Percentiles rank a stretch among this genome's conserved stretches.
Evolutionary conservation across 768 basidiomycete genomes (phyloP).

Genomic region (Trametes cubensis): DNA sequence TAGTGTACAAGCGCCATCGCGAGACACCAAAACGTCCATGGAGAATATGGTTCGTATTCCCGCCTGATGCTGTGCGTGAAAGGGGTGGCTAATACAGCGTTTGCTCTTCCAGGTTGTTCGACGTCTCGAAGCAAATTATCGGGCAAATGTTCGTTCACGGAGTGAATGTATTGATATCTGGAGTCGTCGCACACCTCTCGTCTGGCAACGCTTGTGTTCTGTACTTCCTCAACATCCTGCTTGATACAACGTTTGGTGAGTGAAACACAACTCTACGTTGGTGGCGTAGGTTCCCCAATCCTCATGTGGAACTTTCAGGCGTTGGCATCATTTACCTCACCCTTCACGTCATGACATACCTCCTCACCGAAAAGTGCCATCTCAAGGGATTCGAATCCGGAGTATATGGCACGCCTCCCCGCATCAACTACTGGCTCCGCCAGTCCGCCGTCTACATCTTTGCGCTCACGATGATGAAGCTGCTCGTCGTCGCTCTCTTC

Average conservation of each 20-base stretch:
- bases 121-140: slow-evolving; percentile 89
- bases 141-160: slow-evolving; percentile 84
- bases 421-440: slow-evolving; percentile 67
- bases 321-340: slow-evolving; percentile 80
- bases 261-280: neutral
- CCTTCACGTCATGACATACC: slow-evolving; percentile 62
- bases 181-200: slow-evolving; percentile 67
- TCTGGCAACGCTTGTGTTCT: slow-evolving; percentile 85
- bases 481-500: slow-evolving; percentile 81
- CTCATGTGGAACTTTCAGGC: slow-evolving; percentile 47
- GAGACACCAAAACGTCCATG: slow-evolving; percentile 87
- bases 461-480: slow-evolving; percentile 84
- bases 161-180: slow-evolving; percentile 78
- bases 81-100: neutral
- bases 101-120: slow-evolving; percentile 69
- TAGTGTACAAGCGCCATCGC: slow-evolving; percentile 86
- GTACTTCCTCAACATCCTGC: slow-evolving; percentile 90
- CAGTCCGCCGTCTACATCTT: slow-evolving; percentile 84
- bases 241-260: slow-evolving; percentile 91
- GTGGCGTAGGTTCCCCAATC: neutral
- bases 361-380: slow-evolving; percentile 64
- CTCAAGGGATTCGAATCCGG: slow-evolving; percentile 85
- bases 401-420: slow-evolving; percentile 86
- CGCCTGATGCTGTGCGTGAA: neutral
- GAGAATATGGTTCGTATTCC: slow-evolving; percentile 77